Percentiles rank a stretch among this genome's conserved stretches.
phyloP scores from a whole-genome alignment of 768 basidiomycete genomes.

The Hydnum rufescens region DNA sequence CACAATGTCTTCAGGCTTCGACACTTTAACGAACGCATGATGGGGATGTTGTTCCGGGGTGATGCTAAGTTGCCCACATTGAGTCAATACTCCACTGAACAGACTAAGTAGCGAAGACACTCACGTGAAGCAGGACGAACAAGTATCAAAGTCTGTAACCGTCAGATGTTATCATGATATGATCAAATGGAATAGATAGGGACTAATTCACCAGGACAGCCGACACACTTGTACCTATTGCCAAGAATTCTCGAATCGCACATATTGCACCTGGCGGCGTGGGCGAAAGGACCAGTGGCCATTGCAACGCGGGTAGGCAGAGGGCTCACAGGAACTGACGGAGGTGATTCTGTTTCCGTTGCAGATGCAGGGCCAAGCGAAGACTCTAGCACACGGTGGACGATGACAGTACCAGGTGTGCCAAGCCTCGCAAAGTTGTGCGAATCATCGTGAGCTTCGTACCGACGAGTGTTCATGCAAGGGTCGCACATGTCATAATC shows the following conservation, averaged over 20 bases:
- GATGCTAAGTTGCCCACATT: no score
- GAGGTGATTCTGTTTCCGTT: not conserved
- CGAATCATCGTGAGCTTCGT: conserved; percentile 16
- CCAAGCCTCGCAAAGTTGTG: conserved; percentile 56
- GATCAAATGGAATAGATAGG: not conserved
- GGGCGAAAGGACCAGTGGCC: conserved; percentile 19
- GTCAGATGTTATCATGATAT: conserved; percentile 35
- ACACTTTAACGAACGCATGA: conserved; percentile 52
- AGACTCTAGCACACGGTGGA: conserved; percentile 31
- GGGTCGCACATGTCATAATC: conserved; percentile 54
- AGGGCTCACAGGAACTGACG: not conserved
- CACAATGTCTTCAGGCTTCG: conserved; percentile 30
- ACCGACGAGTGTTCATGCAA: conserved; percentile 21
- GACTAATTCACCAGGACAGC: not conserved
- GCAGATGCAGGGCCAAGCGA: conserved; percentile 1
- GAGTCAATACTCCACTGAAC: conserved; percentile 5
- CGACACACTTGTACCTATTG: conserved; percentile 42
- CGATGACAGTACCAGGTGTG: conserved; percentile 41
- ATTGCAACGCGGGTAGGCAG: not conserved
- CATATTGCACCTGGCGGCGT: conserved; percentile 53
- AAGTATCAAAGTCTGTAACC: conserved; percentile 77
- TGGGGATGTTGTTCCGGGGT: conserved; percentile 52
- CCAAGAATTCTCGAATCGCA: conserved; percentile 57
- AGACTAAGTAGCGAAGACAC: not conserved
- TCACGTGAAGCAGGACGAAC: conserved; percentile 39